Percentiles rank a stretch among this genome's conserved stretches.
These are phyloP conservation scores for Leptomonas seymouri DNA, from an alignment of 208 protist species.

Conservation along the genomic window DNA sequence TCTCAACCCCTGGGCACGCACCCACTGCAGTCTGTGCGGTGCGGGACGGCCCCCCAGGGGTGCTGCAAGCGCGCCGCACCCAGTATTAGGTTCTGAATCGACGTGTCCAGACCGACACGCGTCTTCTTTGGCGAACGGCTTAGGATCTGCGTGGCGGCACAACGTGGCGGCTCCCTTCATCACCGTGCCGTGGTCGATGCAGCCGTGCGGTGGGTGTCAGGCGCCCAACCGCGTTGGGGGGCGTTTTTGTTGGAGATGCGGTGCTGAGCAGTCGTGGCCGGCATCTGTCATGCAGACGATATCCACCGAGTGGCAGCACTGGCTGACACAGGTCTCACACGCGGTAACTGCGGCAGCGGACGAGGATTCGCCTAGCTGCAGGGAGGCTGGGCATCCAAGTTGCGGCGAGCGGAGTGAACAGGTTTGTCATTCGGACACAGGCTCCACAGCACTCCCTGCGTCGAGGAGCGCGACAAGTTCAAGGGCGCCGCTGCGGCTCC, in stretches of 20 bases:
- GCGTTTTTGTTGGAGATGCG: conserved; percentile 24
- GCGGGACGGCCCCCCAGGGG: conserved; percentile 20
- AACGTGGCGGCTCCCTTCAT: conserved; percentile 28
- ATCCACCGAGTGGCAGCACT: conserved; percentile 11
- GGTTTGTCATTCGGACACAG: too few species aligned
- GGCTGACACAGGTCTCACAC: conserved; percentile 28
- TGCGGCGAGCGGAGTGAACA: too few species aligned
- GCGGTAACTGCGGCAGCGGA: not conserved
- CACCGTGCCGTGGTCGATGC: conserved; percentile 47
- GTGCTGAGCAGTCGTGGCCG: conserved; percentile 23
- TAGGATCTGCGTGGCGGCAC: not conserved
- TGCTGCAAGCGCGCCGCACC: not conserved
- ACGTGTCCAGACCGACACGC: not conserved
- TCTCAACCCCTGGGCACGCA: conserved; percentile 40
- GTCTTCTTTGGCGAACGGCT: not conserved
- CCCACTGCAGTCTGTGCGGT: conserved; percentile 29
- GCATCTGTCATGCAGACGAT: conserved; percentile 10
- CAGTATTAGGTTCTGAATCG: not conserved
- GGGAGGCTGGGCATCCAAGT: too few species aligned
- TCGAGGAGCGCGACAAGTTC: not conserved
- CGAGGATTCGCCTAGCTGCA: not conserved
- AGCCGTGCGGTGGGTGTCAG: conserved; percentile 34
- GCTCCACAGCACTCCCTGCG: not conserved
- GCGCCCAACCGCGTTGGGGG: conserved; percentile 23
- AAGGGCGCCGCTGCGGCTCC: conserved; percentile 8